A percentile compares a stretch with the other conserved stretches of the same genome.
Evolutionary conservation across 768 basidiomycete species (phyloP).

Genomic region (Mycena vulgaris): DNA sequence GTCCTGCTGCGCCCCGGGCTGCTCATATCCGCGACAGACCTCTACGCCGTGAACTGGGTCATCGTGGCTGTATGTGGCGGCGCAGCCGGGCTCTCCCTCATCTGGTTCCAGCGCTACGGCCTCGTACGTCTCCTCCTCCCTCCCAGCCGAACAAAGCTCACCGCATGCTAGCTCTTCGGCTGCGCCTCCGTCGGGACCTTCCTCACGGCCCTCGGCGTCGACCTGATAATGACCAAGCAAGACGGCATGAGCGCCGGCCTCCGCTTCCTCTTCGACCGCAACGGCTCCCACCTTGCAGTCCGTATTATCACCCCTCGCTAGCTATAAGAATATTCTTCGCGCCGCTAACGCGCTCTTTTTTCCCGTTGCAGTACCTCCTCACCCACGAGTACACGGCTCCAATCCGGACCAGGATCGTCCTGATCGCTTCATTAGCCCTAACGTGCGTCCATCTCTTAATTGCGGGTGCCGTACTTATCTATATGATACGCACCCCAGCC

Average conservation of each 20-base stretch:
- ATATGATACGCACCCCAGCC: constrained; percentile 40
- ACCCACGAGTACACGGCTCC: constrained; percentile 66
- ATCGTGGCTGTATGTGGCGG: constrained; percentile 63
- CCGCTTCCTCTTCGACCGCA: constrained; percentile 75
- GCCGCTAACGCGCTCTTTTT: constrained; percentile 11
- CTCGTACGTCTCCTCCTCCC: constrained; percentile 59
- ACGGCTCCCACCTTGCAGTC: constrained; percentile 69
- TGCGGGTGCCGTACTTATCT: too few relatives aligned
- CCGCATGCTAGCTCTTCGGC: constrained; percentile 54
- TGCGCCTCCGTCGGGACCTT: constrained; percentile 77
- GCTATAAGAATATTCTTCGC: background rate
- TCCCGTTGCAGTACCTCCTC: constrained; percentile 43
- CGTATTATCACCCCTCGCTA: constrained; percentile 40
- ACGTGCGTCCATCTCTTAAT: constrained; percentile 67
- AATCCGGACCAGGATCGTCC: constrained; percentile 62
- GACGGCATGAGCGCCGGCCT: constrained; percentile 75
- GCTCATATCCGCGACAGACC: constrained; percentile 54
- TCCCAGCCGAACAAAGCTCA: background rate
- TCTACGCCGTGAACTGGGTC: constrained; percentile 67
- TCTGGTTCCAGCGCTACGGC: constrained; percentile 62
- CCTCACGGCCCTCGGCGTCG: constrained; percentile 67
- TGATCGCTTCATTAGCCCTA: constrained; percentile 68
- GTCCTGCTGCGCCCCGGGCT: constrained; percentile 65
- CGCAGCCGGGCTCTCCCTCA: constrained; percentile 57
- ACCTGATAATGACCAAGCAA: constrained; percentile 71